Conservation (phyloP, 129 eudicot species). For the Erigeron canadensis region DNA sequence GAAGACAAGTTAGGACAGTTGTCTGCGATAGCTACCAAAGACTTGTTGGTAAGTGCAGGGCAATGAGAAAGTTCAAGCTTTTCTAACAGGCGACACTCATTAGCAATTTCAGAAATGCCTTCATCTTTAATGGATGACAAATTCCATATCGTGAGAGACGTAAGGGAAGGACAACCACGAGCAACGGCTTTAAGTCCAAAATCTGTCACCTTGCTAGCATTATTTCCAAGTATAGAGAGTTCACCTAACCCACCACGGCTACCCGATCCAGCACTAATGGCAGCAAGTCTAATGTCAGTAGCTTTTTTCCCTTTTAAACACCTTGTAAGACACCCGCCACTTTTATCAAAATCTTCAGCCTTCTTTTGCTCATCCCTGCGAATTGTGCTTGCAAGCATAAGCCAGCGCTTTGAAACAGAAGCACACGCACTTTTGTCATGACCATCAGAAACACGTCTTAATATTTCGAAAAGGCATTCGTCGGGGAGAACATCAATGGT, state of each 20-base stretch:
- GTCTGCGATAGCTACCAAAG: conserved; percentile 59
- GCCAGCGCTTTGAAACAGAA: conserved; percentile 77
- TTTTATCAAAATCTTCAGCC: conserved; percentile 30
- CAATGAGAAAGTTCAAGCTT: conserved; percentile 74
- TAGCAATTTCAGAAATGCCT: conserved; percentile 69
- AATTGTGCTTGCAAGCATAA: conserved; percentile 66
- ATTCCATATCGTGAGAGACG: conserved; percentile 66
- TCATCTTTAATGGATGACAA: conserved; percentile 60
- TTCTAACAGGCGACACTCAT: conserved; percentile 56
- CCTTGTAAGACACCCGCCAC: conserved; percentile 57
- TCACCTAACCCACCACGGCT: conserved; percentile 76
- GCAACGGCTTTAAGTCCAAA: conserved; percentile 72
- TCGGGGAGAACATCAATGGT: conserved; percentile 72
- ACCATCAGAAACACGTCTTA: conserved; percentile 58
- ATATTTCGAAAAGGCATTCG: conserved; percentile 73
- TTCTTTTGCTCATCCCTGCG: conserved; percentile 37
- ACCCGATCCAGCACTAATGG: conserved; percentile 70
- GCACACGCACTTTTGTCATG: conserved; percentile 70
- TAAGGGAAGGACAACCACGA: conserved; percentile 77
- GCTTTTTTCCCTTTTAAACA: conserved; percentile 81
- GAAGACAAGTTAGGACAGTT: conserved; percentile 66
- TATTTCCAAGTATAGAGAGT: conserved; percentile 60
- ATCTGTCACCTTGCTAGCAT: conserved; percentile 58
- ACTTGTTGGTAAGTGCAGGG: conserved; percentile 57
- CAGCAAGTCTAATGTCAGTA: conserved; percentile 80